Conservation (phyloP, 345 rosid genomes). For the Diplotaxis tenuifolia region DNA sequence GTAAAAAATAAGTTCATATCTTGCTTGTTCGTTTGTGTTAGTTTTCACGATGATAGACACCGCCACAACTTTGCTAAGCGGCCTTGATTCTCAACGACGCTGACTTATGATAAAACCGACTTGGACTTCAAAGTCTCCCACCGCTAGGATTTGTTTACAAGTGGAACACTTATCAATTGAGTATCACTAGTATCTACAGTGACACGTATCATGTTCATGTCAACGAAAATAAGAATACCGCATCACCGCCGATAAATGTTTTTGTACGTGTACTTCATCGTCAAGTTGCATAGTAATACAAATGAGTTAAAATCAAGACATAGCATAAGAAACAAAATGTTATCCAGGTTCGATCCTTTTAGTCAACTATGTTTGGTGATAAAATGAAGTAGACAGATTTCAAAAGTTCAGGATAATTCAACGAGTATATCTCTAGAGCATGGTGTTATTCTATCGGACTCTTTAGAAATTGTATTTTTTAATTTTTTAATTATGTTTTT, state of each 20-base stretch:
- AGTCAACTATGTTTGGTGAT: background rate
- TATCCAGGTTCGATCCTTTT: background rate
- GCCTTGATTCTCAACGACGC: background rate
- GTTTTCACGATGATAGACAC: background rate
- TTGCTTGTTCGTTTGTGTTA: background rate
- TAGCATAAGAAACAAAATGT: background rate
- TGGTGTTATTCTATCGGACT: too few relatives aligned
- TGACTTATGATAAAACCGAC: slow-evolving; percentile 7
- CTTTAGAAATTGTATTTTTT: too few relatives aligned
- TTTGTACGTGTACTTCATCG: background rate
- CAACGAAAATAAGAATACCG: background rate
- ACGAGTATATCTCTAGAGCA: slow-evolving; percentile 16
- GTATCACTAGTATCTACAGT: background rate
- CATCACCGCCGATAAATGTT: background rate
- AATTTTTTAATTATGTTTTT: too few relatives aligned
- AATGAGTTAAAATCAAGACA: background rate
- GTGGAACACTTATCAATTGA: slow-evolving; percentile 17
- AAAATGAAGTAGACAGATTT: background rate
- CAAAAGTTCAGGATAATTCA: slow-evolving; percentile 10
- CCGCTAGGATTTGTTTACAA: background rate
- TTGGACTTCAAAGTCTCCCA: slow-evolving; percentile 26
- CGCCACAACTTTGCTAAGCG: slow-evolving; percentile 1
- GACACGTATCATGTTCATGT: background rate
- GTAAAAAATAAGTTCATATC: background rate
- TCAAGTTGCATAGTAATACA: background rate